These are phyloP conservation scores for Porcisia deanei DNA, from an alignment of 208 protist genomes.

Conservation along the genomic window DNA sequence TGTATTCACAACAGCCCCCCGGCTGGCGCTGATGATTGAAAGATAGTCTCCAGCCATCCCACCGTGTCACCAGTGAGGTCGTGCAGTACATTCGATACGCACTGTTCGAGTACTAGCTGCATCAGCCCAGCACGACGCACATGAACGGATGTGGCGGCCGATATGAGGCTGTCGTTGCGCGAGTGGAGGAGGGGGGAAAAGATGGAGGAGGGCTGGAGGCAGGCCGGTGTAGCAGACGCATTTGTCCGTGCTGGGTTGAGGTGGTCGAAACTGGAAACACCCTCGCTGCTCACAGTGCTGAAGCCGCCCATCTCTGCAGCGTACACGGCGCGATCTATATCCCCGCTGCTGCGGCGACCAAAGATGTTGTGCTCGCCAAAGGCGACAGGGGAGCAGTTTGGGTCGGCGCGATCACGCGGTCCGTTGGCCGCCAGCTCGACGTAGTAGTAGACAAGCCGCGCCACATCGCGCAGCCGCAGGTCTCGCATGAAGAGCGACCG, in stretches of 20 bases:
- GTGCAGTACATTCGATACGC: conserved; percentile 60
- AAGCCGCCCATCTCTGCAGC: neutral
- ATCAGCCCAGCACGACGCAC: conserved; percentile 44
- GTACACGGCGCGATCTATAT: neutral
- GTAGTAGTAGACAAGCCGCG: conserved; percentile 26
- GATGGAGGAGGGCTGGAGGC: neutral
- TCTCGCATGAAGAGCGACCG: conserved; percentile 17
- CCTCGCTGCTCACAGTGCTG: neutral
- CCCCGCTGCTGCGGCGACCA: conserved; percentile 23
- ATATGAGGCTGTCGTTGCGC: conserved; percentile 8
- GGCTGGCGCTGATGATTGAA: conserved; percentile 1
- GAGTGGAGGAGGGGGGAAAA: conserved; percentile 8
- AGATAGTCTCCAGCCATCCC: conserved; percentile 40
- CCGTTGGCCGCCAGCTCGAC: conserved; percentile 31
- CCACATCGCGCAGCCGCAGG: conserved; percentile 26
- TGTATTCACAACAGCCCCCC: neutral
- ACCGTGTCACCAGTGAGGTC: conserved; percentile 61
- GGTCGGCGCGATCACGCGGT: conserved; percentile 22
- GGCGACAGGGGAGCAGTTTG: conserved; percentile 20
- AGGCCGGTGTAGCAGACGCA: neutral
- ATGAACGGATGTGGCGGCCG: conserved; percentile 31
- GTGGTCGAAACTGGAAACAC: neutral
- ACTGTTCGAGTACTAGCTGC: conserved; percentile 61
- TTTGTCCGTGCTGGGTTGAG: neutral
- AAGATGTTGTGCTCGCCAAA: conserved; percentile 38